These are phyloP conservation scores for Eleusine indica DNA, from an alignment of 176 grass and related monocot genomes.

Conservation along the genomic window DNA sequence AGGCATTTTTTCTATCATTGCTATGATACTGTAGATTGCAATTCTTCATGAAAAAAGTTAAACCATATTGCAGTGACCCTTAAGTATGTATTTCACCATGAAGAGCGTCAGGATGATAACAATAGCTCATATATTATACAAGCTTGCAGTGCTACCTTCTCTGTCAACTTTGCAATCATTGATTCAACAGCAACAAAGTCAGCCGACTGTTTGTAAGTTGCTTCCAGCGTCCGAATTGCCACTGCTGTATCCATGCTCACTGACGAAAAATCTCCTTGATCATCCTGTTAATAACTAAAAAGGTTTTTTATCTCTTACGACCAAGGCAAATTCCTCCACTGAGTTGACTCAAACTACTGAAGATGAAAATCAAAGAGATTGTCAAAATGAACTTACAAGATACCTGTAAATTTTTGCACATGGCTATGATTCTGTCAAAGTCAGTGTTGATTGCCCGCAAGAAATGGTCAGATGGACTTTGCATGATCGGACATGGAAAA, in stretches of 20 bases:
- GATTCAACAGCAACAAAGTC: constrained; percentile 73
- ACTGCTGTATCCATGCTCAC: constrained; percentile 99
- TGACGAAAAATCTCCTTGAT: constrained; percentile 92
- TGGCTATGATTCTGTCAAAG: constrained; percentile 96
- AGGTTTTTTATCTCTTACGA: constrained; percentile 57
- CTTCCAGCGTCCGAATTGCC: constrained; percentile 92
- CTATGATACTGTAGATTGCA: not conserved
- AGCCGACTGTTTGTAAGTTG: constrained; percentile 91
- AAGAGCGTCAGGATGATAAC: not conserved
- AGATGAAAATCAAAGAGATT: not conserved
- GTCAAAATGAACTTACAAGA: constrained; percentile 24
- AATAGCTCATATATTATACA: not conserved
- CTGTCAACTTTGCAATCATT: constrained; percentile 73
- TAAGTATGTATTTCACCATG: not conserved
- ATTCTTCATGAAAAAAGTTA: not conserved
- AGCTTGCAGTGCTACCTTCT: constrained; percentile 59
- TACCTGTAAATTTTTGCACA: constrained; percentile 99
- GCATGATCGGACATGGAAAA: constrained; percentile 99
- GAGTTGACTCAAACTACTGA: constrained; percentile 1
- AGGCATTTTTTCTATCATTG: not conserved
- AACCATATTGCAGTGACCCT: not conserved
- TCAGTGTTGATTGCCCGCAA: constrained; percentile 96
- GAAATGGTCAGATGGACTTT: constrained; percentile 97
- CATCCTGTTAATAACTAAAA: constrained; percentile 72
- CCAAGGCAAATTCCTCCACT: constrained; percentile 8